Evolutionary conservation across 768 basidiomycete genomes (phyloP).

Genomic region (Agrocybe chaxingu): DNA sequence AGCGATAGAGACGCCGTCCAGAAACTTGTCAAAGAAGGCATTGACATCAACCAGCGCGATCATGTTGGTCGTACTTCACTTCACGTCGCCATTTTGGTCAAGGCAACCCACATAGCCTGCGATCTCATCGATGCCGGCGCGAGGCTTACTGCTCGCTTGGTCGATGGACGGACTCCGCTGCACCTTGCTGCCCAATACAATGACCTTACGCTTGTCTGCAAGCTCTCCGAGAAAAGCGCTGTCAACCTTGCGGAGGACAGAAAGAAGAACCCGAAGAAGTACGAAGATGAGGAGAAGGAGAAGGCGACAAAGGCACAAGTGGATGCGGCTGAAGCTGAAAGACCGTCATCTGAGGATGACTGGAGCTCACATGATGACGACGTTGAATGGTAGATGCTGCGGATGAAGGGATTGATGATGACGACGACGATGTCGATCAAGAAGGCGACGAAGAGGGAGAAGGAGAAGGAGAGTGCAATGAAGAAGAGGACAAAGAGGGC

Average conservation of each 20-base stretch:
- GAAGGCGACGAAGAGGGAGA: constrained; percentile 21
- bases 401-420: constrained; percentile 27
- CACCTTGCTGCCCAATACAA: constrained; percentile 56
- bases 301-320: neutral
- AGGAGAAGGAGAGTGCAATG: constrained; percentile 15
- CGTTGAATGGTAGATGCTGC: constrained; percentile 28
- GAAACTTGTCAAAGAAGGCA: constrained; percentile 29
- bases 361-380: constrained; percentile 46
- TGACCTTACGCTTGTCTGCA: constrained; percentile 37
- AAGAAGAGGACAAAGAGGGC: neutral
- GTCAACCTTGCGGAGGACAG: constrained; percentile 31
- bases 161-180: constrained; percentile 52
- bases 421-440: constrained; percentile 28
- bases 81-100: constrained; percentile 53
- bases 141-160: constrained; percentile 51
- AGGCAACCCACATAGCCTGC: constrained; percentile 41
- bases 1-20: constrained; percentile 38
- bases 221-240: constrained; percentile 48
- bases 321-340: constrained; percentile 23
- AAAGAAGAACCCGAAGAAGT: constrained; percentile 16
- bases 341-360: constrained; percentile 45
- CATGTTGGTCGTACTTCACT: constrained; percentile 60
- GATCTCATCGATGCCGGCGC: constrained; percentile 55
- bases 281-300: constrained; percentile 21
- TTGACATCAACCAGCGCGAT: constrained; percentile 52